Percentiles rank a stretch among this genome's conserved stretches.
These are phyloP conservation scores for Emydomyces testavorans DNA, from an alignment of 2,329 filamentous ascomycete species.

Conservation along the genomic window DNA sequence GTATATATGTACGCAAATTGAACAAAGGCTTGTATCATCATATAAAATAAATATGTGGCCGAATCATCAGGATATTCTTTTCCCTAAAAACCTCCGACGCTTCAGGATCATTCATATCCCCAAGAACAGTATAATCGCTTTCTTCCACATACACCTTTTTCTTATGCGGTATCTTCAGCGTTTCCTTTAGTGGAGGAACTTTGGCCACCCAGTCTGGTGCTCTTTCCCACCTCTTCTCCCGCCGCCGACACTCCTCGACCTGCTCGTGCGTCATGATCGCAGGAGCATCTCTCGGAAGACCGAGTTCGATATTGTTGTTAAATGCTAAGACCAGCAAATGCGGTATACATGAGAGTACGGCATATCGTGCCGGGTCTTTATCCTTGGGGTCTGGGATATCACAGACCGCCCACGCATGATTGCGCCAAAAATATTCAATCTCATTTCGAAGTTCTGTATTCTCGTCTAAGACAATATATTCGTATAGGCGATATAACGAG, in stretches of 20 bases:
- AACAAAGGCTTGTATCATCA: background rate
- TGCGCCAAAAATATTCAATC: slow-evolving; percentile 7
- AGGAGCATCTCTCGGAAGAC: slow-evolving; percentile 3
- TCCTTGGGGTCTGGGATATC: slow-evolving; percentile 9
- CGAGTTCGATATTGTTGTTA: slow-evolving; percentile 11
- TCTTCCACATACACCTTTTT: slow-evolving; percentile 2
- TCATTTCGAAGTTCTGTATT: background rate
- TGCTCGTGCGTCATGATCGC: slow-evolving; percentile 8
- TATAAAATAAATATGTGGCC: slow-evolving; percentile 9
- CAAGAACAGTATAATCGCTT: background rate
- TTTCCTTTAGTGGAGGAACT: slow-evolving; percentile 1
- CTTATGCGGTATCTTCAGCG: slow-evolving; percentile 5
- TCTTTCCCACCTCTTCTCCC: background rate
- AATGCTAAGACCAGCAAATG: slow-evolving; percentile 3
- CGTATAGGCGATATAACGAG: slow-evolving; percentile 8
- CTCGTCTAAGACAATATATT: slow-evolving; percentile 2
- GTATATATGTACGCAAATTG: background rate
- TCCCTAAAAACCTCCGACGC: background rate
- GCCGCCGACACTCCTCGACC: background rate
- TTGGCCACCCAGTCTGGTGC: slow-evolving; percentile 1
- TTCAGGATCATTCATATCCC: background rate
- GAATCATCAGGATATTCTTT: slow-evolving; percentile 1
- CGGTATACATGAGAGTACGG: background rate
- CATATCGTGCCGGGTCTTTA: slow-evolving; percentile 9
- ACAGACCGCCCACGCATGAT: background rate